Evolutionary conservation across 2,329 filamentous ascomycete species (phyloP).

Genomic region (Eurotiales sp.): DNA sequence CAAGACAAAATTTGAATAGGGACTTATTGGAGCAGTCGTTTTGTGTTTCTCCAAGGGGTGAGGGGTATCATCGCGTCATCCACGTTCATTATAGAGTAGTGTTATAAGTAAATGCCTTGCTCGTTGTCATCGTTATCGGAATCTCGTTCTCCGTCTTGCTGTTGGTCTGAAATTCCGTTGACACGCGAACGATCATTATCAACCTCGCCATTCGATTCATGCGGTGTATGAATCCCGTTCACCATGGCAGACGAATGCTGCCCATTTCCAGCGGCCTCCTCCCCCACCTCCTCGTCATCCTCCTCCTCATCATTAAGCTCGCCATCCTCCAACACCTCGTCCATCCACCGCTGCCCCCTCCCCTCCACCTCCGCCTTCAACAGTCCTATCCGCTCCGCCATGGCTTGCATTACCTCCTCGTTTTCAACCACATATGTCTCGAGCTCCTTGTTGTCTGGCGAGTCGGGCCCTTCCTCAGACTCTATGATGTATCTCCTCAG

Average conservation of each 20-base stretch:
- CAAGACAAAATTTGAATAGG: background rate
- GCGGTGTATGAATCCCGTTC: conserved; percentile 1
- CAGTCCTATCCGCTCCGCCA: conserved; percentile 53
- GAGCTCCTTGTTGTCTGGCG: conserved; percentile 38
- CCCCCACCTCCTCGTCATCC: conserved; percentile 11
- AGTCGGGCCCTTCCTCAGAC: conserved; percentile 41
- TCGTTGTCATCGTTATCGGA: conserved; percentile 7
- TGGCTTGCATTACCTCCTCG: conserved; percentile 51
- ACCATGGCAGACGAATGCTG: background rate
- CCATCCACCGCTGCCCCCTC: conserved; percentile 53
- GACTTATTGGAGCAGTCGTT: too few relatives aligned
- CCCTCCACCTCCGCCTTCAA: conserved; percentile 51
- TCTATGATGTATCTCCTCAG: conserved; percentile 48
- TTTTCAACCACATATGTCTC: conserved; percentile 53
- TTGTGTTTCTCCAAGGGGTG: background rate
- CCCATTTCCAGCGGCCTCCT: background rate
- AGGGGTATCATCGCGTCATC: background rate
- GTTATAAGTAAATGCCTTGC: conserved; percentile 15
- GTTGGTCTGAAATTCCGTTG: conserved; percentile 6
- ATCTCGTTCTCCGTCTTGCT: background rate
- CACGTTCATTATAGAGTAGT: background rate
- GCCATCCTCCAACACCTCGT: conserved; percentile 20
- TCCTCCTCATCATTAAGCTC: conserved; percentile 13
- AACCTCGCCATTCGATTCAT: background rate
- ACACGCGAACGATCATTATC: conserved; percentile 1